A percentile compares a stretch with the other conserved stretches of the same genome.
These are phyloP conservation scores for Pythium diclinum DNA, from an alignment of 352 stramenopile genomes.

Conservation along the genomic window DNA sequence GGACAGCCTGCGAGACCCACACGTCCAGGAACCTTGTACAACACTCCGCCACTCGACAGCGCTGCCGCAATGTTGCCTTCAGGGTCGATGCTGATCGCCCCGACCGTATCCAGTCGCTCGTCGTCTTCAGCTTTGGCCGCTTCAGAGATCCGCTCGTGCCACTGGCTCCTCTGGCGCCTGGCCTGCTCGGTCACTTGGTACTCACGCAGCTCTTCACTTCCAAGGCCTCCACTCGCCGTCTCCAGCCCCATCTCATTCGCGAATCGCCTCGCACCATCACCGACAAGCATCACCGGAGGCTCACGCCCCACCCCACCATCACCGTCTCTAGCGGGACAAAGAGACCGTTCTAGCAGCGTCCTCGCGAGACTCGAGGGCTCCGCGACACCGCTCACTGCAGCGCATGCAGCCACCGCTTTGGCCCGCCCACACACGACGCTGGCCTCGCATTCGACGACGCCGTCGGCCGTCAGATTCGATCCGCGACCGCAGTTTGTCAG, in stretches of 20 bases:
- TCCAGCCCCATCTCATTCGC: conserved; percentile 39
- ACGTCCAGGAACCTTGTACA: conserved; percentile 62
- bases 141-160: conserved; percentile 25
- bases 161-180: conserved; percentile 43
- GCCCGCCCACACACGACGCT: conserved; percentile 47
- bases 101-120: conserved; percentile 53
- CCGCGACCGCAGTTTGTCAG: conserved; percentile 58
- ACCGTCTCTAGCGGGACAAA: not conserved
- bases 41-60: conserved; percentile 63
- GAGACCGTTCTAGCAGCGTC: conserved; percentile 37
- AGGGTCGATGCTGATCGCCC: conserved; percentile 54
- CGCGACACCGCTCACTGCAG: conserved; percentile 41
- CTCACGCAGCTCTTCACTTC: conserved; percentile 14
- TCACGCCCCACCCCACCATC: conserved; percentile 33
- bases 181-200: conserved; percentile 42
- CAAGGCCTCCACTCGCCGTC: conserved; percentile 23
- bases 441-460: conserved; percentile 55
- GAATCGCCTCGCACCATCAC: conserved; percentile 35
- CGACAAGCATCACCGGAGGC: conserved; percentile 55
- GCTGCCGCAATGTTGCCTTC: conserved; percentile 52
- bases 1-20: conserved; percentile 66
- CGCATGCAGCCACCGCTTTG: conserved; percentile 39
- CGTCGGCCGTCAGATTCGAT: conserved; percentile 49
- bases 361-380: conserved; percentile 46
- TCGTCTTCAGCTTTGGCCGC: conserved; percentile 2